Base-by-base conservation (phyloP, 148 eudicot genomes). In the Mesembryanthemum crystallinum region DNA sequence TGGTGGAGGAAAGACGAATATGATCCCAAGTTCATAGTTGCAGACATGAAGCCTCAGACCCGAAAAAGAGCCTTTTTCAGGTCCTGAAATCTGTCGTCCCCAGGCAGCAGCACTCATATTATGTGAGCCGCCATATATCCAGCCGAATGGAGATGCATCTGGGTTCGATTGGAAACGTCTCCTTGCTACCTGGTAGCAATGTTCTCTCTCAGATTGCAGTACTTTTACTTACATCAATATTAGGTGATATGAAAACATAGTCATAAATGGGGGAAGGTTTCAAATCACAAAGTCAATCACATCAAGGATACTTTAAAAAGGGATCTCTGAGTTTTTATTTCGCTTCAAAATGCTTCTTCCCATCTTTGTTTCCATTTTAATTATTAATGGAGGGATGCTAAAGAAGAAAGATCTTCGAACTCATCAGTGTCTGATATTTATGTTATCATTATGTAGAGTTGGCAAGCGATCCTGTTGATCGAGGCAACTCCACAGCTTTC, bases 21-120 rank as follows among this genome's bases (percentile, higher is more conserved):
- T 28, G 39, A 90, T 81, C 54, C 98, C 97, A 27, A 94, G 88
- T 81, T 94, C 97, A 69, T 94, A 94, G 83, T 94, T 94, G 84
- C 92, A 88, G 24, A 94, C 87, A 73, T 86, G 93, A 78, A 94
- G 97, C 79, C 87, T 88, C 14, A 80, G 78, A 42, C 84, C 82
- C 24, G 87, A 60, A 68, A 87, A 58, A 57, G 79, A 78, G 43
- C 76, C 73, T 72, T 82, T 85, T 27, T 45, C 63, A 47, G 80
- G 65, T 76, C 69, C 81, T 75, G 85, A 87, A 21, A 94, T 71
- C 30, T 86, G 83, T 24, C 86, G 86, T 39, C 98, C 98, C 98
- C 98, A 94, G 73, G 98, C 98, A 42, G 97, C 98, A 8, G 95
- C 91, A 75, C 98, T 94, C 80, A 94, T 83, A 70, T 94, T 94